Conservation (phyloP, 2,329 filamentous ascomycete species). For the Albophoma yamanashiensis region DNA sequence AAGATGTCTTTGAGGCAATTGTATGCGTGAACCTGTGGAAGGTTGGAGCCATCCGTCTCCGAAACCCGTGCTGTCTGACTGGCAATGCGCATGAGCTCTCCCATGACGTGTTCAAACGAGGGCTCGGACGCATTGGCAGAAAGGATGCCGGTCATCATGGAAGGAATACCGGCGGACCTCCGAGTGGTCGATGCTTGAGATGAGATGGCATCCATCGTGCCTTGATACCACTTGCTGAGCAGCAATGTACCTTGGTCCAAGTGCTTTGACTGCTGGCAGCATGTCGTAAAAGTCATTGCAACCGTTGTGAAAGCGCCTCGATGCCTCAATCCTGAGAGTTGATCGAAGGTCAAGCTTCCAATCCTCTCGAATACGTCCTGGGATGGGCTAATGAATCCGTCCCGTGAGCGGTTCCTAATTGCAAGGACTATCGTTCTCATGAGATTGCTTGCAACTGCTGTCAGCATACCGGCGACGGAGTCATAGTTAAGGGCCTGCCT, state of each 20-base stretch:
- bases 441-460: constrained; percentile 45
- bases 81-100: constrained; percentile 50
- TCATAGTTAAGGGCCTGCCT: background rate
- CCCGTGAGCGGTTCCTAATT: constrained; percentile 32
- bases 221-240: constrained; percentile 62
- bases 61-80: constrained; percentile 38
- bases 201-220: constrained; percentile 59
- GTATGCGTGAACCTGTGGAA: constrained; percentile 88
- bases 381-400: constrained; percentile 35
- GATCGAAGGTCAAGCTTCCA: constrained; percentile 67
- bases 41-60: constrained; percentile 51
- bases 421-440: constrained; percentile 52
- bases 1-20: constrained; percentile 92
- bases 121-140: constrained; percentile 49
- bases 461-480: background rate
- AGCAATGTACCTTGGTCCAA: constrained; percentile 29
- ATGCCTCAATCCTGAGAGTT: constrained; percentile 75
- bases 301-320: constrained; percentile 91
- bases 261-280: constrained; percentile 56
- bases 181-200: constrained; percentile 74
- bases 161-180: constrained; percentile 83
- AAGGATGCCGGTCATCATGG: constrained; percentile 73
- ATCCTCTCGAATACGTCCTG: constrained; percentile 50
- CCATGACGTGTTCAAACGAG: constrained; percentile 55
- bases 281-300: constrained; percentile 73